phyloP scores from a whole-genome alignment of 2,329 filamentous ascomycete genomes.

The Aspergillus cejpii region DNA sequence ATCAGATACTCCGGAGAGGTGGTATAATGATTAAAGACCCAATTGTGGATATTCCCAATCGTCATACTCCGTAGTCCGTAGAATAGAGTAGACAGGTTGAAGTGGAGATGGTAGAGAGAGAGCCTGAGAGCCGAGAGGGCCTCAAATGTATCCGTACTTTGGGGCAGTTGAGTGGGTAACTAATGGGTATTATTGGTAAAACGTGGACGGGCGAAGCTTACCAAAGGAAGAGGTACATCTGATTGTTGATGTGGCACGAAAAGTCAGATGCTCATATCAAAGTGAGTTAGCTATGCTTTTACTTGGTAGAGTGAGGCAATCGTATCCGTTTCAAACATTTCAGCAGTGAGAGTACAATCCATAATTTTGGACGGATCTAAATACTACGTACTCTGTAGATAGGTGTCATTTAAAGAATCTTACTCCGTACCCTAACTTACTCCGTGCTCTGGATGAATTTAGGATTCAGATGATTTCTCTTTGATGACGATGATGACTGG shows the following conservation, averaged over 20 bases:
- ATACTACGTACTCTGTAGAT: too few species aligned
- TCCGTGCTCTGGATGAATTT: too few species aligned
- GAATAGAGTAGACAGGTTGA: conserved; percentile 16
- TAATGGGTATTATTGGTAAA: conserved; percentile 15
- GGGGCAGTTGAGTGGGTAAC: conserved; percentile 11
- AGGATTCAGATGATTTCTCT: not conserved
- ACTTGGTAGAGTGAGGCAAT: too few species aligned
- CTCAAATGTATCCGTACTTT: not conserved
- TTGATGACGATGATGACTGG: not conserved
- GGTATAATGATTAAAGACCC: conserved; percentile 4
- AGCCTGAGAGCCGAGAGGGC: conserved; percentile 8
- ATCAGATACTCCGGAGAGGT: conserved; percentile 1
- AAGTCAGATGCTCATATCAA: not conserved
- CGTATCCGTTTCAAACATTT: too few species aligned
- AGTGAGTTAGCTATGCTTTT: too few species aligned
- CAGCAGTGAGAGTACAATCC: too few species aligned
- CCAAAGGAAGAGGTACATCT: not conserved
- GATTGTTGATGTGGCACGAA: not conserved
- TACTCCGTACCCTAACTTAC: too few species aligned
- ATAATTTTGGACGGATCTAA: too few species aligned
- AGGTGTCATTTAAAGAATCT: too few species aligned
- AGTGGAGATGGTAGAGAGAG: conserved; percentile 27
- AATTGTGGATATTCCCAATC: conserved; percentile 17
- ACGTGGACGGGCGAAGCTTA: conserved; percentile 14
- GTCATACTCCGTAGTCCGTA: too few species aligned